These are phyloP conservation scores for Cucumis cinereus DNA, from an alignment of 306 rosid species.

Conservation along the genomic window DNA sequence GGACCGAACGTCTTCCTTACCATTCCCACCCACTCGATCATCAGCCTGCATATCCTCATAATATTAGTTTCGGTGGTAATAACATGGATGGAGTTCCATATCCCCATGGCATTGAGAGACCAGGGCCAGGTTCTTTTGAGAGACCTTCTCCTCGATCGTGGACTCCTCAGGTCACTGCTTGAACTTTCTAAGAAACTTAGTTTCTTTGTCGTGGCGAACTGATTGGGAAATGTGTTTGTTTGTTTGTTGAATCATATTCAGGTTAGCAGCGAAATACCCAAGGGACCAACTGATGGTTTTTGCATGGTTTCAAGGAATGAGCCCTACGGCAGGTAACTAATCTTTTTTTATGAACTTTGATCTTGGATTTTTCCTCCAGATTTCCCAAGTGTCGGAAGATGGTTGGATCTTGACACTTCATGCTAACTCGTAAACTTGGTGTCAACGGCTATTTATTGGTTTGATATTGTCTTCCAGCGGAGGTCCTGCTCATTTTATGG, in stretches of 20 bases:
- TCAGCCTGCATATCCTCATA: slow-evolving; percentile 41
- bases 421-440: not conserved
- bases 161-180: slow-evolving; percentile 32
- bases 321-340: slow-evolving; percentile 38
- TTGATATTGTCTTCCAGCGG: slow-evolving; percentile 16
- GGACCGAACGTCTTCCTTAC: slow-evolving; percentile 41
- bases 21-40: slow-evolving; percentile 47
- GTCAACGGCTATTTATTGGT: not conserved
- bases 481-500: slow-evolving; percentile 29
- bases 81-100: slow-evolving; percentile 55
- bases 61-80: slow-evolving; percentile 32
- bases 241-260: slow-evolving; percentile 21
- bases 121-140: slow-evolving; percentile 36
- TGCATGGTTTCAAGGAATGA: slow-evolving; percentile 42
- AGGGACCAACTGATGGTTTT: slow-evolving; percentile 35
- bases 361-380: too few species aligned
- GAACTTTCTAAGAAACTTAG: not conserved
- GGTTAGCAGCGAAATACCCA: slow-evolving; percentile 45
- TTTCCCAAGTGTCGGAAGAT: too few species aligned
- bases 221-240: not conserved
- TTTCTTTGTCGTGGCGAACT: not conserved
- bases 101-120: slow-evolving; percentile 39
- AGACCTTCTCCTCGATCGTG: slow-evolving; percentile 65
- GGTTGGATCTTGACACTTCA: too few species aligned
- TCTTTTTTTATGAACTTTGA: too few species aligned